Evolutionary conservation across 108 stramenopile species (phyloP).

Genomic region (Pseudonitzschia pungens): DNA sequence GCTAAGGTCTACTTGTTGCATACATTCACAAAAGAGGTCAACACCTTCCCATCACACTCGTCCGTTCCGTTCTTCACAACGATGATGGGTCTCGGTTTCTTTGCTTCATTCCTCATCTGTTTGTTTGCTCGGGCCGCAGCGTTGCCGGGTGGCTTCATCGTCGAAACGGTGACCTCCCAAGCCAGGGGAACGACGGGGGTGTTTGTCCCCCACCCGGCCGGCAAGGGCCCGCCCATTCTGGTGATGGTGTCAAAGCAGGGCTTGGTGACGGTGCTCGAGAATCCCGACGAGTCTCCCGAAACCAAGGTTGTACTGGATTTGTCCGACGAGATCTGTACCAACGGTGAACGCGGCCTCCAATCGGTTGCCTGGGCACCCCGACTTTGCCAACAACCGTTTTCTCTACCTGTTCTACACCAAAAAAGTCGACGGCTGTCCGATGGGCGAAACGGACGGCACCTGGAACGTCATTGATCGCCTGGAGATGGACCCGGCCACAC

Average conservation of each 20-base stretch:
- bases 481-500: neutral
- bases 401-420: constrained; percentile 29
- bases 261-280: neutral
- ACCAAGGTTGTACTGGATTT: constrained; percentile 2
- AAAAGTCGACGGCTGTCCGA: constrained; percentile 14
- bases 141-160: constrained; percentile 10
- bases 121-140: neutral
- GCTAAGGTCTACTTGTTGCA: no score
- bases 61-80: no score
- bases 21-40: no score
- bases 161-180: neutral
- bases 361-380: constrained; percentile 17
- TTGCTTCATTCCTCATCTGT: no score
- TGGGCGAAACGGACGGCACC: constrained; percentile 11
- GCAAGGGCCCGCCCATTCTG: neutral
- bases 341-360: constrained; percentile 35
- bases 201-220: constrained; percentile 1
- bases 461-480: constrained; percentile 28
- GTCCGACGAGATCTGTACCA: constrained; percentile 14
- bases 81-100: no score
- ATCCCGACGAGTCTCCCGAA: constrained; percentile 29
- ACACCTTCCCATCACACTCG: no score
- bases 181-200: neutral
- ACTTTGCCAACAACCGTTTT: constrained; percentile 15
- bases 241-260: neutral